phyloP scores from a whole-genome alignment of 140 eudicot genomes.

The Ambrosia hybrid region DNA sequence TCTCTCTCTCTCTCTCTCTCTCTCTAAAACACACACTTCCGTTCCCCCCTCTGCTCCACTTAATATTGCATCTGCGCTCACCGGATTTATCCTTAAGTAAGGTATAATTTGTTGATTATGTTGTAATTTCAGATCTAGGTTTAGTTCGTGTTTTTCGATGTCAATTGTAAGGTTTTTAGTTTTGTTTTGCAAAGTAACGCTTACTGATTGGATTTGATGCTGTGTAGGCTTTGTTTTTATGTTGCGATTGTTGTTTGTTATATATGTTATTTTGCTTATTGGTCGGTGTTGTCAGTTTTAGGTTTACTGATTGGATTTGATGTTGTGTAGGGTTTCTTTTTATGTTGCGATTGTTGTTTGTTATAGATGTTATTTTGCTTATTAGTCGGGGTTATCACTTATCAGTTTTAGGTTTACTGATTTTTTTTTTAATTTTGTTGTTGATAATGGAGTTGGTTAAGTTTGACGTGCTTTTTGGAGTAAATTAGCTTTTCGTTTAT shows the following conservation, averaged over 20 bases:
- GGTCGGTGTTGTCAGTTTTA: not conserved
- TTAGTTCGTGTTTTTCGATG: slow-evolving; percentile 6
- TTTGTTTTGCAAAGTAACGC: not conserved
- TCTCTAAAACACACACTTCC: slow-evolving; percentile 7
- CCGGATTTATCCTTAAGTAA: slow-evolving; percentile 4
- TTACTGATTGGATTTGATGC: slow-evolving; percentile 14
- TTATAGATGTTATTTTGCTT: slow-evolving; percentile 14
- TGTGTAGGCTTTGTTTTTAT: slow-evolving; percentile 8
- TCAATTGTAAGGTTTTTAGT: not conserved
- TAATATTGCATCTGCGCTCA: slow-evolving; percentile 10
- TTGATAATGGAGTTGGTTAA: not conserved
- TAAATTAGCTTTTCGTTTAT: no score
- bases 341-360: not conserved
- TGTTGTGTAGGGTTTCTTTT: slow-evolving; percentile 12
- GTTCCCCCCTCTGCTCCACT: slow-evolving; percentile 10
- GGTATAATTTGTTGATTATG: slow-evolving; percentile 23
- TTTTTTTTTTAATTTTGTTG: not conserved
- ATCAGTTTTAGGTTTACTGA: slow-evolving; percentile 9
- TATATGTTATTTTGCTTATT: slow-evolving; percentile 10
- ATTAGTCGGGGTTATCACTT: slow-evolving; percentile 4
- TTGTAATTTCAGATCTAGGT: slow-evolving; percentile 22
- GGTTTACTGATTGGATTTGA: slow-evolving; percentile 2
- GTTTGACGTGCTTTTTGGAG: not conserved
- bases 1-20: not conserved
- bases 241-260: slow-evolving; percentile 12